A percentile compares a stretch with the other conserved stretches of the same genome.
Evolutionary conservation across 139 green algal genomes (phyloP).

Genomic region (Tetraselmis striata): DNA sequence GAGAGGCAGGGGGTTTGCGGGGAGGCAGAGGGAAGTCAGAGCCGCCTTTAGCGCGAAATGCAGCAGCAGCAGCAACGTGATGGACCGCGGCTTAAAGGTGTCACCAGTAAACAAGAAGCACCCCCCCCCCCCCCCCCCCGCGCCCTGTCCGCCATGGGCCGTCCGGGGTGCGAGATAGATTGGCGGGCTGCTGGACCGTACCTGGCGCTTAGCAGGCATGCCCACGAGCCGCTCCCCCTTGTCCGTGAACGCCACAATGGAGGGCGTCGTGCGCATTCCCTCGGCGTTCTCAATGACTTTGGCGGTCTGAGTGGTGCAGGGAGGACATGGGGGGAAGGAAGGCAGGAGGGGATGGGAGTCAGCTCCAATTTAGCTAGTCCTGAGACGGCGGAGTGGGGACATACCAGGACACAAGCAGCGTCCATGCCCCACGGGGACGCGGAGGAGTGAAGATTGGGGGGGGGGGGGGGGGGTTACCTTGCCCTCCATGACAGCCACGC

Average conservation of each 20-base stretch:
- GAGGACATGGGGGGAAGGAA: background rate
- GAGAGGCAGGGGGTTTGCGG: background rate
- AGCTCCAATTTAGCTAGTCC: no score
- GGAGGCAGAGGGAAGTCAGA: background rate
- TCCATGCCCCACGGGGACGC: no score
- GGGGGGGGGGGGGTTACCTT: slow-evolving; percentile 87
- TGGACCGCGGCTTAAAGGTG: background rate
- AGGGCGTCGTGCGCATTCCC: slow-evolving; percentile 92
- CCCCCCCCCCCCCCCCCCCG: background rate
- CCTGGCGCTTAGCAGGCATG: slow-evolving; percentile 91
- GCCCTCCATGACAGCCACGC: slow-evolving; percentile 98
- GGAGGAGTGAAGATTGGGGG: no score
- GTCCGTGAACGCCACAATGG: slow-evolving; percentile 94
- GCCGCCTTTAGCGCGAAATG: background rate
- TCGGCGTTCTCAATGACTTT: slow-evolving; percentile 99
- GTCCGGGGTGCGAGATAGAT: no score
- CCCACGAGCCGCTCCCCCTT: slow-evolving; percentile 93
- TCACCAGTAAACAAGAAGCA: no score
- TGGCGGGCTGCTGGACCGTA: no score
- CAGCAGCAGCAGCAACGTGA: background rate
- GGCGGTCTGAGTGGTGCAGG: slow-evolving; percentile 42
- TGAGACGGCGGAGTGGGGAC: background rate
- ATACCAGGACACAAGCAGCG: background rate
- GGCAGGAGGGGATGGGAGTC: no score
- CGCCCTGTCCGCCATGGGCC: background rate